These are phyloP conservation scores for Alternaria panax DNA, from an alignment of 2,329 filamentous ascomycete species.

Conservation along the genomic window DNA sequence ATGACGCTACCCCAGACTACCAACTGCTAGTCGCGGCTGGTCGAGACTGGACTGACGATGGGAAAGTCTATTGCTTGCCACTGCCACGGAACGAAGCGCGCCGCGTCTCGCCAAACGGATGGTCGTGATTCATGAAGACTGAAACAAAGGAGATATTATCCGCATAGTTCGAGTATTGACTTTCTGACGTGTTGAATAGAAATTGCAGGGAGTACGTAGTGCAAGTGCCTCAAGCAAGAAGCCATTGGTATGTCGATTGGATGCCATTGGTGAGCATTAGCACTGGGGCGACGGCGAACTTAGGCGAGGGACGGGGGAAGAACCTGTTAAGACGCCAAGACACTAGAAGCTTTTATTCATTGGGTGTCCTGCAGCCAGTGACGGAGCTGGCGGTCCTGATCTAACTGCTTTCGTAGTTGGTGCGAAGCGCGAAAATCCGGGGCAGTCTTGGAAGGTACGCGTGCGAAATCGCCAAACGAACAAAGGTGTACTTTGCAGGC, in stretches of 20 bases:
- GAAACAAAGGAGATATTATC: slow-evolving; percentile 4
- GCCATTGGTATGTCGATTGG: slow-evolving; percentile 23
- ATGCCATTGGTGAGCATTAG: slow-evolving; percentile 13
- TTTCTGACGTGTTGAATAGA: not conserved
- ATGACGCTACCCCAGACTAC: slow-evolving; percentile 17
- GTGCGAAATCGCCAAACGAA: slow-evolving; percentile 6
- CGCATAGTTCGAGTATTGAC: not conserved
- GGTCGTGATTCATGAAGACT: not conserved
- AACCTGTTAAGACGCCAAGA: slow-evolving; percentile 34
- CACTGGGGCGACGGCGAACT: slow-evolving; percentile 16
- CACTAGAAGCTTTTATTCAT: slow-evolving; percentile 26
- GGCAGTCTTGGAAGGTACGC: slow-evolving; percentile 20
- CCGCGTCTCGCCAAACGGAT: not conserved
- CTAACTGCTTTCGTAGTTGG: slow-evolving; percentile 28
- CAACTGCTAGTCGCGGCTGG: slow-evolving; percentile 7
- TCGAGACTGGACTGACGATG: slow-evolving; percentile 17
- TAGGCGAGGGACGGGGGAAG: slow-evolving; percentile 19
- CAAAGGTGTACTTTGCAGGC: not conserved
- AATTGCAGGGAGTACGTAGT: slow-evolving; percentile 25
- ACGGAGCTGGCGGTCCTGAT: slow-evolving; percentile 24
- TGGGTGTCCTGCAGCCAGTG: slow-evolving; percentile 18
- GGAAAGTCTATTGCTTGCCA: slow-evolving; percentile 11
- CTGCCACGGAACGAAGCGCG: slow-evolving; percentile 1
- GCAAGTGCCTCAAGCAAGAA: slow-evolving; percentile 24
- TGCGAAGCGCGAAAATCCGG: slow-evolving; percentile 29